These are phyloP conservation scores for Mimosa bimucronata DNA, from an alignment of 306 rosid genomes.

Conservation along the genomic window DNA sequence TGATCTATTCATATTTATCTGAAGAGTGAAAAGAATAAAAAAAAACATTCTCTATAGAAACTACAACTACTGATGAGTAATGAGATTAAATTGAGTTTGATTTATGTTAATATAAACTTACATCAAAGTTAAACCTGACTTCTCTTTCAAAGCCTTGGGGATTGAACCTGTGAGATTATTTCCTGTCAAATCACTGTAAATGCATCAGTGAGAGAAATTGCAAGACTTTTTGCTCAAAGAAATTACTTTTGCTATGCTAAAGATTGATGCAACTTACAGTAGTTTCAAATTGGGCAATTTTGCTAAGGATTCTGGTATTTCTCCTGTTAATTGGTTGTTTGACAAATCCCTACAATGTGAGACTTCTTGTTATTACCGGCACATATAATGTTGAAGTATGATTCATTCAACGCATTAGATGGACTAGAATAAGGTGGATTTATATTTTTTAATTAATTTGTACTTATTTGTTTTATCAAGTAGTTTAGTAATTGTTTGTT, in stretches of 20 bases:
- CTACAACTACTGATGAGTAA: not conserved
- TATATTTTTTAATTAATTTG: too few relatives aligned
- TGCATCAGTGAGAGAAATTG: not conserved
- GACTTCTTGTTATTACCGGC: not conserved
- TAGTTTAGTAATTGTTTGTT: too few relatives aligned
- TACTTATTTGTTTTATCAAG: too few relatives aligned
- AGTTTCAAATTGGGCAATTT: constrained; percentile 4
- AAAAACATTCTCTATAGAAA: not conserved
- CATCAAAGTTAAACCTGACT: constrained; percentile 25
- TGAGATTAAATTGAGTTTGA: not conserved
- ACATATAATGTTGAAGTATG: too few relatives aligned
- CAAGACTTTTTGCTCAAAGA: not conserved
- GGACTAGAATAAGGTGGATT: too few relatives aligned
- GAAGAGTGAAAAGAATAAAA: too few relatives aligned
- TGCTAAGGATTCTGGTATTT: constrained; percentile 13
- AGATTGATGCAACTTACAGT: constrained; percentile 22
- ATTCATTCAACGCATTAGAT: too few relatives aligned
- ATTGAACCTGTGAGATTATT: constrained; percentile 11
- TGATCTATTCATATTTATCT: not conserved
- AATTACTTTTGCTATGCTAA: not conserved
- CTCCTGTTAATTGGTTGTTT: constrained; percentile 29
- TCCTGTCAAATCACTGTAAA: constrained; percentile 8
- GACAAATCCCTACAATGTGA: constrained; percentile 33
- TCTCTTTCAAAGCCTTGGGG: constrained; percentile 6
- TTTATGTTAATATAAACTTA: not conserved